These are phyloP conservation scores for Mycena floridula DNA, from an alignment of 768 basidiomycete genomes.

Conservation along the genomic window DNA sequence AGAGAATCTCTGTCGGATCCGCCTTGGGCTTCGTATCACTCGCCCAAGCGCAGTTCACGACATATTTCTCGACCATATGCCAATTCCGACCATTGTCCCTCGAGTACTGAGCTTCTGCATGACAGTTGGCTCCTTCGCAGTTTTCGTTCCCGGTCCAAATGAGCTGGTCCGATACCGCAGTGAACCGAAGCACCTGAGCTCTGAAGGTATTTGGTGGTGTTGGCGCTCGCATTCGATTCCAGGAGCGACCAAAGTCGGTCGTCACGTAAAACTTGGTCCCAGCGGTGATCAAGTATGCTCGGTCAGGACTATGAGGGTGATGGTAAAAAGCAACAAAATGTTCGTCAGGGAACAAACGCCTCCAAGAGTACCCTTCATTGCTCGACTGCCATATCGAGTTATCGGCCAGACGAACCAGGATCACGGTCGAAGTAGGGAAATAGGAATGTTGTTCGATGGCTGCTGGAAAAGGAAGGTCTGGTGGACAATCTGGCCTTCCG, in stretches of 20 bases:
- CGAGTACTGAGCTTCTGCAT: slow-evolving; percentile 69
- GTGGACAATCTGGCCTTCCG: slow-evolving; percentile 72
- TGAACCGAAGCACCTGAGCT: slow-evolving; percentile 77
- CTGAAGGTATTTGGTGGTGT: slow-evolving; percentile 75
- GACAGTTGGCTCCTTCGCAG: slow-evolving; percentile 61
- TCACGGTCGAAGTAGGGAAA: slow-evolving; percentile 60
- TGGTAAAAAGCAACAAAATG: slow-evolving; percentile 82
- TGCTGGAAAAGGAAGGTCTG: slow-evolving; percentile 66
- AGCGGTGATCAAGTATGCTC: slow-evolving; percentile 87
- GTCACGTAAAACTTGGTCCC: slow-evolving; percentile 65
- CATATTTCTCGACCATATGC: slow-evolving; percentile 76
- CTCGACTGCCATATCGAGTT: slow-evolving; percentile 86
- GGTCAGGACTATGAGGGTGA: slow-evolving; percentile 71
- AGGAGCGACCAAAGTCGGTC: slow-evolving; percentile 71
- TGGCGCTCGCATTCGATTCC: slow-evolving; percentile 57
- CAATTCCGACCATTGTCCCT: slow-evolving; percentile 74
- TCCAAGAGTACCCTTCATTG: slow-evolving; percentile 94
- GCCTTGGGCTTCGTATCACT: slow-evolving; percentile 71
- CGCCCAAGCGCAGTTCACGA: slow-evolving; percentile 90
- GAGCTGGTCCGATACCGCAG: slow-evolving; percentile 75
- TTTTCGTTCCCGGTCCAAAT: slow-evolving; percentile 84
- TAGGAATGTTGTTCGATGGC: slow-evolving; percentile 74
- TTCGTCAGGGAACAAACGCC: slow-evolving; percentile 49
- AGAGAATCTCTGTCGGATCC: slow-evolving; percentile 85
- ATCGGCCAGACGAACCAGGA: slow-evolving; percentile 77